These are phyloP conservation scores for Saturnispora quitensis DNA, from an alignment of 805 yeast species.

Conservation along the genomic window DNA sequence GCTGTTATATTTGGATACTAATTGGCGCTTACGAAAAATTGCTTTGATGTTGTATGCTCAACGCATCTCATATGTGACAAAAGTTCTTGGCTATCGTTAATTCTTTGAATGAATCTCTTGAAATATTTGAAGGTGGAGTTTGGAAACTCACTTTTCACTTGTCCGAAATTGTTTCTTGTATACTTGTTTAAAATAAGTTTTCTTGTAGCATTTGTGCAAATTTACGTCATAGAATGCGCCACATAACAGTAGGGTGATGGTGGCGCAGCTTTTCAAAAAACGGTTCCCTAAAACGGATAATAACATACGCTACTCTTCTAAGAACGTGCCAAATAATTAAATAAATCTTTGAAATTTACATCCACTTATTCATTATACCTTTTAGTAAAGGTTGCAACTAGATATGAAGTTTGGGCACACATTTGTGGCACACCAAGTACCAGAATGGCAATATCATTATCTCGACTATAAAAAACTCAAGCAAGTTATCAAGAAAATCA, in stretches of 20 bases:
- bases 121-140: too few relatives aligned
- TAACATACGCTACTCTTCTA: not conserved
- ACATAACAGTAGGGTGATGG: not conserved
- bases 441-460: slow-evolving; percentile 82
- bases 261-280: not conserved
- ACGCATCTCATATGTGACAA: too few relatives aligned
- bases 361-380: not conserved
- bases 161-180: not conserved
- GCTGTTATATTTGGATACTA: too few relatives aligned
- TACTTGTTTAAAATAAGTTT: too few relatives aligned
- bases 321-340: not conserved
- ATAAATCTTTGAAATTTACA: not conserved
- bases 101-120: too few relatives aligned
- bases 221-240: not conserved
- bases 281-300: not conserved
- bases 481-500: slow-evolving; percentile 63
- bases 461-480: slow-evolving; percentile 81
- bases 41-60: too few relatives aligned
- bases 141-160: too few relatives aligned
- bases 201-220: not conserved
- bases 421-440: slow-evolving; percentile 75
- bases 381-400: not conserved
- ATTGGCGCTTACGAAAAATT: too few relatives aligned
- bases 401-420: slow-evolving; percentile 77
- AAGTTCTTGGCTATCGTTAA: too few relatives aligned